These are phyloP conservation scores for Talaromyces sp. DNA, from an alignment of 2,329 filamentous ascomycete genomes.

Conservation along the genomic window DNA sequence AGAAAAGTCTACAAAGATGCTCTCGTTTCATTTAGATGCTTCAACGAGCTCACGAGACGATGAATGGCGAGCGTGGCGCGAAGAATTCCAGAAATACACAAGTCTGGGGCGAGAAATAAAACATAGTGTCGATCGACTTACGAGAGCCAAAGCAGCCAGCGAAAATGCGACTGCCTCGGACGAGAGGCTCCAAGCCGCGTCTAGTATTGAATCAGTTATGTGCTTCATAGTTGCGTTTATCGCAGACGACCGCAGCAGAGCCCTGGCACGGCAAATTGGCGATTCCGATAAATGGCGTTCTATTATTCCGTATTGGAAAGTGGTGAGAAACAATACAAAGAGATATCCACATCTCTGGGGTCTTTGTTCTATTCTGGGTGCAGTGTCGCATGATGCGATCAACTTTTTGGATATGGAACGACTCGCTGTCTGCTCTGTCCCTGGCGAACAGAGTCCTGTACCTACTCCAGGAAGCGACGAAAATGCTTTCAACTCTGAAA, in stretches of 20 bases:
- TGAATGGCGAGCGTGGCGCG: conserved; percentile 38
- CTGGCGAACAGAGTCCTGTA: conserved; percentile 31
- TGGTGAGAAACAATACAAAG: conserved; percentile 33
- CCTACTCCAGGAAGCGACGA: conserved; percentile 42
- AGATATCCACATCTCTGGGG: conserved; percentile 37
- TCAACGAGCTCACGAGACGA: conserved; percentile 20
- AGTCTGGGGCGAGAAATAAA: conserved; percentile 42
- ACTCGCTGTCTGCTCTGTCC: conserved; percentile 34
- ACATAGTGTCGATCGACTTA: conserved; percentile 36
- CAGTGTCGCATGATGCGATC: conserved; percentile 41
- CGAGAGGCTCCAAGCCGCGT: conserved; percentile 33
- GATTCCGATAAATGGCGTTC: conserved; percentile 41
- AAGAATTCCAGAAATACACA: conserved; percentile 37
- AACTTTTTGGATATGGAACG: conserved; percentile 40
- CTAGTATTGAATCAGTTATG: conserved; percentile 40
- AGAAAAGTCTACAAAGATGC: conserved; percentile 20
- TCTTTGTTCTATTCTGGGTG: conserved; percentile 41
- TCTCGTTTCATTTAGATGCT: conserved; percentile 22
- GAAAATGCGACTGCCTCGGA: conserved; percentile 20
- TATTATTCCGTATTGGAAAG: conserved; percentile 43
- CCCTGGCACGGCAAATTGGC: conserved; percentile 28
- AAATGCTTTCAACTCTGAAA: conserved; percentile 29
- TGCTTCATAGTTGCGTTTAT: conserved; percentile 44
- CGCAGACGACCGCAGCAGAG: conserved; percentile 35
- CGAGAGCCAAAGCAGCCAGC: conserved; percentile 18